These are phyloP conservation scores for Dioszegia hungarica DNA, from an alignment of 768 basidiomycete species.

Conservation along the genomic window DNA sequence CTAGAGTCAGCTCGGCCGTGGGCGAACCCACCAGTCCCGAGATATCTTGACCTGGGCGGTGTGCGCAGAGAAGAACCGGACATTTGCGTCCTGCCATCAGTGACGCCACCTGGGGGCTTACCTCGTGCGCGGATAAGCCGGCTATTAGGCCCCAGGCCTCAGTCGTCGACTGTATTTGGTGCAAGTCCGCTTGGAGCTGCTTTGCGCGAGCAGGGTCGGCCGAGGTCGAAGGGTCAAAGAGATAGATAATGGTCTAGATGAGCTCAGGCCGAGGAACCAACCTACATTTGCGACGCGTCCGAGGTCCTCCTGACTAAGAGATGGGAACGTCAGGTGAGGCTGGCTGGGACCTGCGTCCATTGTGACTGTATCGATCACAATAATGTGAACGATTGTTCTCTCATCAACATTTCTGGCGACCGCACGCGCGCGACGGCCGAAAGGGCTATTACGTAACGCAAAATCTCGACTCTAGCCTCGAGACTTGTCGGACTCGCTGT, in stretches of 20 bases:
- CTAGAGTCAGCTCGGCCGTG: constrained; percentile 49
- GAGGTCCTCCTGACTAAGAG: constrained; percentile 30
- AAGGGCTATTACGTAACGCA: too few relatives aligned
- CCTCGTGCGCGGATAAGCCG: constrained; percentile 38
- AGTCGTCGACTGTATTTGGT: constrained; percentile 30
- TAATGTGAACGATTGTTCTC: too few relatives aligned
- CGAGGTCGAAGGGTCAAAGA: constrained; percentile 34
- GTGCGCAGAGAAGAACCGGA: constrained; percentile 92
- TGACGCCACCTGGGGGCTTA: constrained; percentile 10
- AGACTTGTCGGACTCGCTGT: too few relatives aligned
- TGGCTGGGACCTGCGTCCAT: too few relatives aligned
- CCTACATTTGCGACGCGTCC: constrained; percentile 35
- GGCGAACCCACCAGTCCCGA: constrained; percentile 67
- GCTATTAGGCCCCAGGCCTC: constrained; percentile 47
- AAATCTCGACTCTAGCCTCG: too few relatives aligned
- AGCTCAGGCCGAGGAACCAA: neutral
- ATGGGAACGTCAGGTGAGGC: constrained; percentile 33
- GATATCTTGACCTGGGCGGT: constrained; percentile 90
- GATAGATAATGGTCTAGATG: constrained; percentile 39
- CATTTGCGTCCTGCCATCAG: constrained; percentile 60
- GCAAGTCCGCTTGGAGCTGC: constrained; percentile 37
- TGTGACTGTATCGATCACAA: too few relatives aligned
- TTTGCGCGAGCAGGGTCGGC: constrained; percentile 36
- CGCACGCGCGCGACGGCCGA: too few relatives aligned
- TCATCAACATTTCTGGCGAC: too few relatives aligned